Evolutionary conservation across 495 filamentous ascomycete genomes (phyloP).

Genomic region (Xylaria intraflava): DNA sequence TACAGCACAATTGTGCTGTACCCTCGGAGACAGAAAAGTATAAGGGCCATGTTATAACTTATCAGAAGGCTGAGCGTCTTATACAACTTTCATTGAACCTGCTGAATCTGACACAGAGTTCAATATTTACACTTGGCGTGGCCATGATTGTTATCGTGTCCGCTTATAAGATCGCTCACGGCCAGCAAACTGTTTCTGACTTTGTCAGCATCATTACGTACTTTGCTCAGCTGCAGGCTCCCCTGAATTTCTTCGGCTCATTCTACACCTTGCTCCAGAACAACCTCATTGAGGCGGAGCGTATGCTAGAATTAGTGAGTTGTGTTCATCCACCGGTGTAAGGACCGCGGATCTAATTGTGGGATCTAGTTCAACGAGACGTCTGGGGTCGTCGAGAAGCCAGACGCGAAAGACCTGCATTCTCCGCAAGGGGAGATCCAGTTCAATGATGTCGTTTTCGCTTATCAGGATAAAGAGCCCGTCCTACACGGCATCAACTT

Average conservation of each 20-base stretch:
- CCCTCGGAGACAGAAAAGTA: conserved; percentile 17
- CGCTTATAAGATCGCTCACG: conserved; percentile 73
- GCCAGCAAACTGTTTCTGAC: conserved; percentile 77
- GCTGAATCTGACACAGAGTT: conserved; percentile 50
- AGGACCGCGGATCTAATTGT: background rate
- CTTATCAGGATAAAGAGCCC: conserved; percentile 71
- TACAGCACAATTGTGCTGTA: conserved; percentile 17
- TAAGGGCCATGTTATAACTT: conserved; percentile 12
- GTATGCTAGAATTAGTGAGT: conserved; percentile 64
- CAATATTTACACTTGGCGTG: conserved; percentile 10
- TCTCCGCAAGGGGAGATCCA: conserved; percentile 62
- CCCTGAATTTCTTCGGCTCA: conserved; percentile 81
- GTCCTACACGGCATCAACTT: conserved; percentile 69
- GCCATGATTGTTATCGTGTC: conserved; percentile 22
- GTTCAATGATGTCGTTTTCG: conserved; percentile 70
- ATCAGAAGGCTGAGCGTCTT: conserved; percentile 19
- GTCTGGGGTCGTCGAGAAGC: conserved; percentile 65
- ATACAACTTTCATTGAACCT: conserved; percentile 53
- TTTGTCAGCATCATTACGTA: conserved; percentile 71
- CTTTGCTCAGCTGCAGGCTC: conserved; percentile 73
- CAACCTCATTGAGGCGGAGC: conserved; percentile 80
- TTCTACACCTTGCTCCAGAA: conserved; percentile 83
- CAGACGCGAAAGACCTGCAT: conserved; percentile 35
- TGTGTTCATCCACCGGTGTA: background rate
- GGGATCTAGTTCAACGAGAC: conserved; percentile 45